Evolutionary conservation across 2,329 filamentous ascomycete genomes (phyloP), one percentile per base, ranked within the genome.

Genomic region (Penicillium brasilianum): DNA sequence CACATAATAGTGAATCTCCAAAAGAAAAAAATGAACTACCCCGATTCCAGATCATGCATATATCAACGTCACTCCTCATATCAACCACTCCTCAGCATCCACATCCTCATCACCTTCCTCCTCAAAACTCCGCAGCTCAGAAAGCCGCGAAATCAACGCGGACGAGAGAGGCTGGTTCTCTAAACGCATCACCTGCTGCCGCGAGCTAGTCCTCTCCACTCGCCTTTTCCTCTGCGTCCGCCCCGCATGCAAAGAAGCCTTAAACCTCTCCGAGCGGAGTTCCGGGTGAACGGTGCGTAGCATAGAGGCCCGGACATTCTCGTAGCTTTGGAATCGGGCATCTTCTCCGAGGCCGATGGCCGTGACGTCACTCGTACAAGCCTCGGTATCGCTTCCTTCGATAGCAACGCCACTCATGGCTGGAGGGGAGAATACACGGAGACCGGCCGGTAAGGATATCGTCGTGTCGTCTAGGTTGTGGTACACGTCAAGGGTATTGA

Each of bases 261-360:
- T 28, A 16, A 54, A 18, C 22, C n/a, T 30, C 25, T 41, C 22
- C 1, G 16, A 22, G 6, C 37, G 51, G 11, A 30, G 10, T 3
- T 36, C 32, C 0, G 57, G 57, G 13, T 59, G 57, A 11, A 59
- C 57, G 9, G 57, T 55, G 14, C 50, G 57, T 13, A 59, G 43
- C 57, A 59, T 59, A 0, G 41, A 48, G 6, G 41, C 51, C 10
- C 57, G 51, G 11, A 59, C 39, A 16, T 55, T 50, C 28, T 59
- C 57, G 28, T 59, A 59, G 36, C 57, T 59, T 22, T 55, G n/a
- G 28, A 54, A 18, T 2, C 48, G 37, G 13, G 53, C 9, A n/a
- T 43, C 53, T n/a, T 10, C 14, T 28, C 30, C 53, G 41, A 30
- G 22, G n/a, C 39, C 30, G 10, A 18, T 1, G 34, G 39, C 18